Conservation (phyloP, 2,329 filamentous ascomycete genomes). For the Curvularia sp. region DNA sequence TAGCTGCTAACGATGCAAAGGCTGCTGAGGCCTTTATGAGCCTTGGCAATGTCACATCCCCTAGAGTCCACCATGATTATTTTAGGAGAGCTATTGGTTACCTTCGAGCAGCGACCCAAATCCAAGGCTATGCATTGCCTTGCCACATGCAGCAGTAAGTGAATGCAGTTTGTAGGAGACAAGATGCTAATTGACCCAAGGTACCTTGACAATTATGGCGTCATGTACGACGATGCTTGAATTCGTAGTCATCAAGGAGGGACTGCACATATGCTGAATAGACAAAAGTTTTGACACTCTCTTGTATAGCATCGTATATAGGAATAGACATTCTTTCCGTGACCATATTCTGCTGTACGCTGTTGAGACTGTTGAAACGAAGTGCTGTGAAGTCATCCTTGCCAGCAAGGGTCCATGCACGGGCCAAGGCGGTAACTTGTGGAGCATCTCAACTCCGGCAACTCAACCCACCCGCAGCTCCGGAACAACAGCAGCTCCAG, state of each 20-base stretch:
- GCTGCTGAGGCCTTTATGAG: constrained; percentile 62
- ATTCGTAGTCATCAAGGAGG: no score
- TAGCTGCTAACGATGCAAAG: constrained; percentile 19
- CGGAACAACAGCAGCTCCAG: constrained; percentile 3
- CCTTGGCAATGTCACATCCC: constrained; percentile 58
- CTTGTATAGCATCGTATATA: no score
- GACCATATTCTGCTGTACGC: neutral
- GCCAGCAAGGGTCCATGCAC: constrained; percentile 8
- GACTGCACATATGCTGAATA: neutral
- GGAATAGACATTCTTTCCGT: neutral
- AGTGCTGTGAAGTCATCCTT: neutral
- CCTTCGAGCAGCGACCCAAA: constrained; percentile 53
- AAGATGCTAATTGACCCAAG: constrained; percentile 31
- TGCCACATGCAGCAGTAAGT: constrained; percentile 57
- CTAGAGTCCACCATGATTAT: constrained; percentile 53
- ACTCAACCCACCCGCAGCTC: constrained; percentile 7
- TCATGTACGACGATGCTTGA: constrained; percentile 20
- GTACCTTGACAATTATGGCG: constrained; percentile 56
- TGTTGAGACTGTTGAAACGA: neutral
- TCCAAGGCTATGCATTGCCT: constrained; percentile 54
- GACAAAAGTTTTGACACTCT: neutral
- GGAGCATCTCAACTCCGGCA: constrained; percentile 8
- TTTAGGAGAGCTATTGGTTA: constrained; percentile 57
- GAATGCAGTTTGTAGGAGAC: neutral
- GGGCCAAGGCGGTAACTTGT: constrained; percentile 2